These are phyloP conservation scores for Hypoxylon crocopeplum DNA, from an alignment of 495 filamentous ascomycete genomes.

Conservation along the genomic window DNA sequence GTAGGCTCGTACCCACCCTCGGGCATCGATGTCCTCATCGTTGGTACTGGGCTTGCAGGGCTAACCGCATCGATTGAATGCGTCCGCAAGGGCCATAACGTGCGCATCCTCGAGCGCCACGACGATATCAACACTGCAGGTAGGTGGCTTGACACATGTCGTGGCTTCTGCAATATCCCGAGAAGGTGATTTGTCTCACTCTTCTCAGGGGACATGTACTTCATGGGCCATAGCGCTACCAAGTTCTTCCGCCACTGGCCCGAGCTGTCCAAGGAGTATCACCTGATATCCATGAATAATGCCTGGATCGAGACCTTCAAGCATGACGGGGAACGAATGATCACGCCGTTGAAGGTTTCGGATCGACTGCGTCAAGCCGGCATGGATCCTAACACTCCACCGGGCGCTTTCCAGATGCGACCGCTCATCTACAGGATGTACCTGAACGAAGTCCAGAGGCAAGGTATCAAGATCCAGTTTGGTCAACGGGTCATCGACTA, in stretches of 20 bases:
- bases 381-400: slow-evolving; percentile 48
- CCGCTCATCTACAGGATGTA: slow-evolving; percentile 65
- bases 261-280: slow-evolving; percentile 56
- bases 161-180: neutral
- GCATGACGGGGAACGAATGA: slow-evolving; percentile 58
- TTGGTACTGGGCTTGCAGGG: slow-evolving; percentile 69
- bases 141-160: slow-evolving; percentile 15
- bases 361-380: slow-evolving; percentile 47
- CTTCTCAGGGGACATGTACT: slow-evolving; percentile 60
- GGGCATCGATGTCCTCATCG: slow-evolving; percentile 65
- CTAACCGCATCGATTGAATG: slow-evolving; percentile 70
- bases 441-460: slow-evolving; percentile 54
- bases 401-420: slow-evolving; percentile 53
- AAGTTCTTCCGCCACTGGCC: slow-evolving; percentile 64
- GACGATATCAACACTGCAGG: slow-evolving; percentile 49
- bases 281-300: slow-evolving; percentile 53
- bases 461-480: slow-evolving; percentile 60
- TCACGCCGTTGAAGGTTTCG: slow-evolving; percentile 46
- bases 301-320: slow-evolving; percentile 61
- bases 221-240: slow-evolving; percentile 58
- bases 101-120: slow-evolving; percentile 61
- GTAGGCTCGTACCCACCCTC: slow-evolving; percentile 50
- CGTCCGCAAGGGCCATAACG: slow-evolving; percentile 67
- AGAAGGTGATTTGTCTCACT: neutral
- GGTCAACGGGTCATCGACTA: slow-evolving; percentile 59